These are phyloP conservation scores for Papiliotrema laurentii DNA, from an alignment of 1,284 basidiomycete species.

Conservation along the genomic window DNA sequence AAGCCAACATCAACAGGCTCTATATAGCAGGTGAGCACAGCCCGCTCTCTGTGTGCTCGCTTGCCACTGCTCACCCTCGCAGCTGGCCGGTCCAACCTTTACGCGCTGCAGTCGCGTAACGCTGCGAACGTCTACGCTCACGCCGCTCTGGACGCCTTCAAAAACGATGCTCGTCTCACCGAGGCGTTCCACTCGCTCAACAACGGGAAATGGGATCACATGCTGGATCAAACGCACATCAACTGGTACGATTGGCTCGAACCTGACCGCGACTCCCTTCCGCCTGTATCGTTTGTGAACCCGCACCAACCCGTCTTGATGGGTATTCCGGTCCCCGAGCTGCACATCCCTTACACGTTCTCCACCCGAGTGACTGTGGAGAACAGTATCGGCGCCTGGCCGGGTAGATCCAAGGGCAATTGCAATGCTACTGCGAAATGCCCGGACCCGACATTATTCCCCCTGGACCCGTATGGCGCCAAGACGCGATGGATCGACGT, in stretches of 20 bases:
- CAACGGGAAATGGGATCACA: constrained; percentile 54
- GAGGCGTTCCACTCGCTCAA: constrained; percentile 58
- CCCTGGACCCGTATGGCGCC: constrained; percentile 56
- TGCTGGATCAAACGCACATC: constrained; percentile 61
- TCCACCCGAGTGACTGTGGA: constrained; percentile 61
- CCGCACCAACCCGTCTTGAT: constrained; percentile 11
- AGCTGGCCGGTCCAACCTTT: constrained; percentile 55
- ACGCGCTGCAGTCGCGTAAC: constrained; percentile 60
- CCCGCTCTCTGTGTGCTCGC: constrained; percentile 54
- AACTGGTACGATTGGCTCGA: constrained; percentile 60
- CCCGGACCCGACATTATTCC: constrained; percentile 50
- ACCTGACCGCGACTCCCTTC: constrained; percentile 40
- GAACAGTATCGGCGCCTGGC: constrained; percentile 52
- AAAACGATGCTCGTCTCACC: constrained; percentile 29
- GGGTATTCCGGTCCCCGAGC: constrained; percentile 47
- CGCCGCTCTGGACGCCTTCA: constrained; percentile 51
- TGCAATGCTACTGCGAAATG: constrained; percentile 56
- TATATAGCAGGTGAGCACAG: constrained; percentile 58
- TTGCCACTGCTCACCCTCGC: background rate
- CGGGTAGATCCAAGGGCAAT: constrained; percentile 29
- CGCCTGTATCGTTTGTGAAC: constrained; percentile 24
- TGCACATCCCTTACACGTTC: constrained; percentile 43
- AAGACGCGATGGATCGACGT: constrained; percentile 60
- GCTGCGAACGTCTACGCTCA: constrained; percentile 60
- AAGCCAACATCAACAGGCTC: constrained; percentile 56